These are phyloP conservation scores for Geosmithia flava DNA, from an alignment of 2,329 filamentous ascomycete species.

Conservation along the genomic window DNA sequence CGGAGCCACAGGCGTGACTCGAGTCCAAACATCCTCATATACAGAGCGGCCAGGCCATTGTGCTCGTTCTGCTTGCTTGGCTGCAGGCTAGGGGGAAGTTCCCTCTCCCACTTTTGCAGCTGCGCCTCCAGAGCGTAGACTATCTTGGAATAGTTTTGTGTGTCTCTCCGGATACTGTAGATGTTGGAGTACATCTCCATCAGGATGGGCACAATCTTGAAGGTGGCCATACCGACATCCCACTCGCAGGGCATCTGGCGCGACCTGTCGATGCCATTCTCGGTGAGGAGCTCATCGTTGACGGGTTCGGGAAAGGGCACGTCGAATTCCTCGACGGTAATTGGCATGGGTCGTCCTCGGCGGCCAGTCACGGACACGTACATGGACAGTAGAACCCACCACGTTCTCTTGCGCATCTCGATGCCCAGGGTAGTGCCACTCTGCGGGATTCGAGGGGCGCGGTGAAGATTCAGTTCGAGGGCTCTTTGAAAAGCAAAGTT, in stretches of 20 bases:
- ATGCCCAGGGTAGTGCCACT: conserved; percentile 45
- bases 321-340: conserved; percentile 65
- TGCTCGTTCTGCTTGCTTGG: conserved; percentile 23
- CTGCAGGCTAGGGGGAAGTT: conserved; percentile 48
- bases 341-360: conserved; percentile 64
- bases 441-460: conserved; percentile 44
- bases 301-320: conserved; percentile 63
- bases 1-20: conserved; percentile 48
- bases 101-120: conserved; percentile 48
- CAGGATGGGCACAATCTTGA: conserved; percentile 53
- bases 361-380: conserved; percentile 61
- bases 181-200: conserved; percentile 66
- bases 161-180: conserved; percentile 56
- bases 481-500: conserved; percentile 54
- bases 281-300: conserved; percentile 56
- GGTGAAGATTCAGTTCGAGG: conserved; percentile 64
- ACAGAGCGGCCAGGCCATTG: conserved; percentile 39
- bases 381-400: conserved; percentile 60
- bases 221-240: conserved; percentile 51
- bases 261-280: conserved; percentile 36
- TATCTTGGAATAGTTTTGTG: conserved; percentile 49
- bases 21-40: conserved; percentile 38
- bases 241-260: conserved; percentile 27
- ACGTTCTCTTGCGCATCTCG: conserved; percentile 66
- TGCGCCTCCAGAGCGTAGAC: conserved; percentile 55